These are phyloP conservation scores for Euphorbia peplus DNA, from an alignment of 345 rosid genomes.

Conservation along the genomic window DNA sequence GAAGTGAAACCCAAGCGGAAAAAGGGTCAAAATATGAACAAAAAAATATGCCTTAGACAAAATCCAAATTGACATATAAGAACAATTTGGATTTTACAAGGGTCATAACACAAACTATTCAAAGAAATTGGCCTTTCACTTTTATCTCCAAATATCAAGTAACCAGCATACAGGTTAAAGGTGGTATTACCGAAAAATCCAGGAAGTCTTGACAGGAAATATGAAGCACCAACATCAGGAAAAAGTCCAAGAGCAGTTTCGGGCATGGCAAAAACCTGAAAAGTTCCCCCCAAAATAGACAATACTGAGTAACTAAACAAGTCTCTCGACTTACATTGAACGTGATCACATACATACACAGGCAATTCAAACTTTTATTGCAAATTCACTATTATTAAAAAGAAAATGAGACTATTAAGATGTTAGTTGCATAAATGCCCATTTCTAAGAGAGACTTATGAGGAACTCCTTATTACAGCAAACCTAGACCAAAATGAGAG, in stretches of 20 bases:
- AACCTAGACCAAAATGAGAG: conserved; percentile 8
- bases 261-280: conserved; percentile 86
- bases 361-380: not conserved
- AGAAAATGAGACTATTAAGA: not conserved
- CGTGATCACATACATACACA: not conserved
- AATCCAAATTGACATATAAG: not conserved
- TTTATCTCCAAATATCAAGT: not conserved
- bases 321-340: not conserved
- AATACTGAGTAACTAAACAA: not conserved
- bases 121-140: not conserved
- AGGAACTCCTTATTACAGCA: conserved; percentile 1
- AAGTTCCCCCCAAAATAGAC: not conserved
- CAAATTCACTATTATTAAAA: not conserved
- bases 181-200: conserved; percentile 64
- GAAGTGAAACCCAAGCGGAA: not conserved
- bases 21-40: no score
- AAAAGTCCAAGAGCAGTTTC: conserved; percentile 83
- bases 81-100: not conserved
- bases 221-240: conserved; percentile 85
- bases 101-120: not conserved
- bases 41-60: no score
- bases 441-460: not conserved
- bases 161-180: not conserved
- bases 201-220: conserved; percentile 80
- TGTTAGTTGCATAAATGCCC: not conserved